Evolutionary conservation across 306 rosid genomes (phyloP).

Genomic region (Cicer pinnatifidum): DNA sequence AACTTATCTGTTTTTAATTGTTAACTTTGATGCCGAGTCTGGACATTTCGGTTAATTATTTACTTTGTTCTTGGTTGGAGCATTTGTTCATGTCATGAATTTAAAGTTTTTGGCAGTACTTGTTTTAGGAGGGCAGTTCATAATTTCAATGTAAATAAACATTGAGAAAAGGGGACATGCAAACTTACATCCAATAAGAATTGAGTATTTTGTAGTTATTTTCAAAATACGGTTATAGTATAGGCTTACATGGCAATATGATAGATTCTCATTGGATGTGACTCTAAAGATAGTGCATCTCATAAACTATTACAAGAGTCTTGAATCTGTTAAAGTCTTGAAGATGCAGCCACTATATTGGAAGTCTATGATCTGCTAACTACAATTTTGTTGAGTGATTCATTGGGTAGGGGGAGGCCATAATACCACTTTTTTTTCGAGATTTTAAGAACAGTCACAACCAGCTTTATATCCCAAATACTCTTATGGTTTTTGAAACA

Average conservation of each 20-base stretch:
- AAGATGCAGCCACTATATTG: constrained; percentile 1
- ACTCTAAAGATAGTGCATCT: no score
- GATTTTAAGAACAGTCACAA: not conserved
- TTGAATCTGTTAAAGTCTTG: not conserved
- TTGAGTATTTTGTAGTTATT: no score
- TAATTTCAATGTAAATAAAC: no score
- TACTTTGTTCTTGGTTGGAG: constrained; percentile 21
- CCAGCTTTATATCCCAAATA: constrained; percentile 4
- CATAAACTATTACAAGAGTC: not conserved
- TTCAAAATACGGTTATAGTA: no score
- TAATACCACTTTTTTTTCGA: not conserved
- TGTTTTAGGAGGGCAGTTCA: not conserved
- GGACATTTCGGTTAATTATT: not conserved
- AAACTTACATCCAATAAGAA: no score
- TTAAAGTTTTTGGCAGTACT: not conserved
- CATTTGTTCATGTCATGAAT: constrained; percentile 1
- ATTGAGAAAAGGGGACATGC: no score
- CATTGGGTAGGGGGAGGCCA: no score
- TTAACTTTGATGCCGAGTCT: not conserved
- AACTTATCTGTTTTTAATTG: not conserved
- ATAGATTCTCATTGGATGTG: no score
- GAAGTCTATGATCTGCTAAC: constrained; percentile 16
- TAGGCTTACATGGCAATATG: no score
- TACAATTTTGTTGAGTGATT: not conserved
- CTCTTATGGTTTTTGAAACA: constrained; percentile 18